Percentiles rank a stretch among this genome's conserved stretches.
phyloP scores from a whole-genome alignment of 441 rosid species.

The Euphorbia celastroides region DNA sequence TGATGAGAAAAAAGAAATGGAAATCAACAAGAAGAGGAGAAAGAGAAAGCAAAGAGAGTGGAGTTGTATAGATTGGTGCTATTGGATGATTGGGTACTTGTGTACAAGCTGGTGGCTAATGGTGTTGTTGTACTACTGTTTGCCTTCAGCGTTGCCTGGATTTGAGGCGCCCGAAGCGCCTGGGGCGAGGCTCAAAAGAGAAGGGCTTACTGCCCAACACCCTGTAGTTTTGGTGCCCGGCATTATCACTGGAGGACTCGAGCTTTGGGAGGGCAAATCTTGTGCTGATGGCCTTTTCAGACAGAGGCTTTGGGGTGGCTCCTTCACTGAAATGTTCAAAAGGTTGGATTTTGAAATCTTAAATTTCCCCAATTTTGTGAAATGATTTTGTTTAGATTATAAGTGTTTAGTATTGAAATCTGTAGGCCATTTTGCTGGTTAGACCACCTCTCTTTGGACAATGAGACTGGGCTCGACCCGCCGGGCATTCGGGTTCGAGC shows the following conservation, averaged over 20 bases:
- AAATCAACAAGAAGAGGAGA: slow-evolving; percentile 3
- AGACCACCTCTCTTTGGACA: slow-evolving; percentile 93
- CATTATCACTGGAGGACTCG: slow-evolving; percentile 91
- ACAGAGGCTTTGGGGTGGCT: slow-evolving; percentile 94
- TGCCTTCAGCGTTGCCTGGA: slow-evolving; percentile 85
- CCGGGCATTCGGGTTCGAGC: slow-evolving; percentile 75
- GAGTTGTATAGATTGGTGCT: slow-evolving; percentile 81
- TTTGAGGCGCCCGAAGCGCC: slow-evolving; percentile 90
- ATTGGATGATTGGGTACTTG: slow-evolving; percentile 78
- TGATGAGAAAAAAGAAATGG: slow-evolving; percentile 8
- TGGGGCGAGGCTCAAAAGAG: slow-evolving; percentile 70
- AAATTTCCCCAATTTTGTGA: neutral
- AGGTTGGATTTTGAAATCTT: slow-evolving; percentile 32
- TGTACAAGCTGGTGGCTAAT: slow-evolving; percentile 83
- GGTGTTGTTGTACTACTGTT: slow-evolving; percentile 68
- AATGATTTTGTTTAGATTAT: too few relatives aligned
- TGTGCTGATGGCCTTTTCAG: slow-evolving; percentile 89
- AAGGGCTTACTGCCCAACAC: slow-evolving; percentile 65
- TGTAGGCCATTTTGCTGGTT: slow-evolving; percentile 97
- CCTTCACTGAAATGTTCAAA: slow-evolving; percentile 83
- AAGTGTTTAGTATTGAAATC: neutral
- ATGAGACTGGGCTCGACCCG: slow-evolving; percentile 95
- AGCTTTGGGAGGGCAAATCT: slow-evolving; percentile 89
- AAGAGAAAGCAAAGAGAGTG: slow-evolving; percentile 26
- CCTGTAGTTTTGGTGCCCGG: slow-evolving; percentile 96